These are phyloP conservation scores for Immersiporthe knoxdaviesiana DNA, from an alignment of 2,329 filamentous ascomycete species.

Conservation along the genomic window DNA sequence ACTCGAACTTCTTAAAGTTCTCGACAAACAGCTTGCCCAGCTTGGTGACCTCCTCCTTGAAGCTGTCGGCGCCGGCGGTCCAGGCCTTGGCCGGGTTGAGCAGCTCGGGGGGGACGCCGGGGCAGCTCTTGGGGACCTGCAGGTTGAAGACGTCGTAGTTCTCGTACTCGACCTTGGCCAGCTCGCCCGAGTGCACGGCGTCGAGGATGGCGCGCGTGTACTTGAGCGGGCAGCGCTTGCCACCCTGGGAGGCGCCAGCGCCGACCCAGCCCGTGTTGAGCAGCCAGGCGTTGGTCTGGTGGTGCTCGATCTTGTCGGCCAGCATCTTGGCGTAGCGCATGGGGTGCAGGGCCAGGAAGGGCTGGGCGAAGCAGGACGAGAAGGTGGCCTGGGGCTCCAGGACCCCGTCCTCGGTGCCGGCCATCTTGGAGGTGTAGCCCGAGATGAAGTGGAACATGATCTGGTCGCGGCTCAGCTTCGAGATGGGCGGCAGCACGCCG, in stretches of 20 bases:
- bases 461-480: slow-evolving; percentile 90
- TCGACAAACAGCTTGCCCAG: slow-evolving; percentile 87
- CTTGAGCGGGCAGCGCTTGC: slow-evolving; percentile 96
- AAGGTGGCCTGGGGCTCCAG: slow-evolving; percentile 98
- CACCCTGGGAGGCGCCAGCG: slow-evolving; percentile 85
- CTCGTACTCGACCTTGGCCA: slow-evolving; percentile 92
- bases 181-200: slow-evolving; percentile 95
- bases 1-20: slow-evolving; percentile 96
- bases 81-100: slow-evolving; percentile 94
- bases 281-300: slow-evolving; percentile 97
- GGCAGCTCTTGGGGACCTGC: slow-evolving; percentile 88
- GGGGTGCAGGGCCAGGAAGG: slow-evolving; percentile 97
- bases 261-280: slow-evolving; percentile 98
- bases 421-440: slow-evolving; percentile 99
- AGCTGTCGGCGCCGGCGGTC: slow-evolving; percentile 80
- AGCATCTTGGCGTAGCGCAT: slow-evolving; percentile 99
- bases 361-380: slow-evolving; percentile 98
- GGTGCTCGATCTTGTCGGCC: slow-evolving; percentile 93
- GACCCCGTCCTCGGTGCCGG: slow-evolving; percentile 94
- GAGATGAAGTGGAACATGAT: slow-evolving; percentile 99
- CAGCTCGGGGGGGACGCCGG: slow-evolving; percentile 87
- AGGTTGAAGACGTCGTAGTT: slow-evolving; percentile 97
- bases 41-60: slow-evolving; percentile 87
- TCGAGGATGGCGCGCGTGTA: slow-evolving; percentile 99
- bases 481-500: slow-evolving; percentile 96